Evolutionary conservation across 345 rosid genomes (phyloP).

Genomic region (Moricandia arvensis): DNA sequence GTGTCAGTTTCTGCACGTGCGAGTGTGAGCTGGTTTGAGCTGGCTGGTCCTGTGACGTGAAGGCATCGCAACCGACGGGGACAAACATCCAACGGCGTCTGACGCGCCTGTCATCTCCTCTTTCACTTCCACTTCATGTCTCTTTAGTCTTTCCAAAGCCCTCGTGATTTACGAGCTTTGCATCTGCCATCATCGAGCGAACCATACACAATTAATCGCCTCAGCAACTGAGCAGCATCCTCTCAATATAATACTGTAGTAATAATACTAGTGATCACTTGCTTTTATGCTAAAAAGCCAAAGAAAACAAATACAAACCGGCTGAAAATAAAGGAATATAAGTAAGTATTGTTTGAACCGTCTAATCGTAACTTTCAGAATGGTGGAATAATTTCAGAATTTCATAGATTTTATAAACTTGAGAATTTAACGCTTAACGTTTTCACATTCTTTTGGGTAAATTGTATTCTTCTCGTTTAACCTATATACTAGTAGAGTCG

Average conservation of each 20-base stretch:
- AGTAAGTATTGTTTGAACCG: not conserved
- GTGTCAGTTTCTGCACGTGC: constrained; percentile 45
- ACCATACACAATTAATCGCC: constrained; percentile 9
- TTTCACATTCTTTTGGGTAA: not conserved
- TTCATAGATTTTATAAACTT: not conserved
- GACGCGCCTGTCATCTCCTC: constrained; percentile 41
- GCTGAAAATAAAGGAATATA: not conserved
- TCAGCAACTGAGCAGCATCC: not conserved
- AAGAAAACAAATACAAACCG: not conserved
- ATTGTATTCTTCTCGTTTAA: not conserved
- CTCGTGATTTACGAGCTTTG: constrained; percentile 28
- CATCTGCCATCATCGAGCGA: constrained; percentile 19
- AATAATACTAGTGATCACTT: not conserved
- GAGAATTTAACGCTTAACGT: not conserved
- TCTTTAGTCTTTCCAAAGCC: constrained; percentile 18
- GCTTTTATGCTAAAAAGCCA: not conserved
- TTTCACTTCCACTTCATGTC: constrained; percentile 28
- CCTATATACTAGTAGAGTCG: not conserved
- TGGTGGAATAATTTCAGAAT: not conserved
- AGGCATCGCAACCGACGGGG: constrained; percentile 40
- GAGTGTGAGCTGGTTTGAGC: constrained; percentile 35
- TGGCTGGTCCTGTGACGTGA: constrained; percentile 42
- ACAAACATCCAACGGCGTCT: constrained; percentile 55
- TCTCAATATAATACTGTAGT: not conserved
- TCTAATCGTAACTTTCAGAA: not conserved